A percentile compares a stretch with the other conserved stretches of the same genome.
These are phyloP conservation scores for Azolla pinnata DNA, from an alignment of 75 land plant species.

Conservation along the genomic window DNA sequence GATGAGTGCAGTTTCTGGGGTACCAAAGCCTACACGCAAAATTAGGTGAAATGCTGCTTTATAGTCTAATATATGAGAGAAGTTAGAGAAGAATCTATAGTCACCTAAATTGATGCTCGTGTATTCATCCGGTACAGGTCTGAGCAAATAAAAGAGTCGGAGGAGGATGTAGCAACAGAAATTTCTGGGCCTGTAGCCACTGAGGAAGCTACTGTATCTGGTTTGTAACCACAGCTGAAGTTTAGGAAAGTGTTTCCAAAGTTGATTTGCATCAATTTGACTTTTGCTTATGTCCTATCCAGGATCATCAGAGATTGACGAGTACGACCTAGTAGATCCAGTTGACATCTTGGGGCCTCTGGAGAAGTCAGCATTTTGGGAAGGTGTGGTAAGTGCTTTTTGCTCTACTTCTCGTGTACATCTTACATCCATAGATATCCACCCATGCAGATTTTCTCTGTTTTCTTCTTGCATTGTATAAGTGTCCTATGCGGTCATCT, in stretches of 20 bases:
- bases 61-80: too few relatives aligned
- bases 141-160: slow-evolving; percentile 90
- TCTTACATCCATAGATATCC: too few relatives aligned
- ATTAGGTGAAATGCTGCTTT: too few relatives aligned
- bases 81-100: too few relatives aligned
- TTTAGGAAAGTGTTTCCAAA: not conserved
- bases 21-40: slow-evolving; percentile 79
- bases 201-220: slow-evolving; percentile 51
- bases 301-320: slow-evolving; percentile 85
- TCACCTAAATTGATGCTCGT: too few relatives aligned
- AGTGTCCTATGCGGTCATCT: too few relatives aligned
- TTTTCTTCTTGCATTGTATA: too few relatives aligned
- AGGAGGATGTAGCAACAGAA: slow-evolving; percentile 52
- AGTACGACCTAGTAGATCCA: slow-evolving; percentile 96
- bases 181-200: slow-evolving; percentile 33
- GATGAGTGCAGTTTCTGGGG: slow-evolving; percentile 70
- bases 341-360: slow-evolving; percentile 89
- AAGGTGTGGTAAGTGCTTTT: slow-evolving; percentile 74
- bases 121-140: slow-evolving; percentile 54
- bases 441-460: too few relatives aligned
- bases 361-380: slow-evolving; percentile 96
- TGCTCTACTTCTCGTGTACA: too few relatives aligned
- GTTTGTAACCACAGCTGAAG: slow-evolving; percentile 22
- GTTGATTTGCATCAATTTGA: not conserved
- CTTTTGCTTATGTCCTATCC: slow-evolving; percentile 4